Evolutionary conservation across 176 grass and related monocot genomes (phyloP).

Genomic region (Raddia distichophylla): DNA sequence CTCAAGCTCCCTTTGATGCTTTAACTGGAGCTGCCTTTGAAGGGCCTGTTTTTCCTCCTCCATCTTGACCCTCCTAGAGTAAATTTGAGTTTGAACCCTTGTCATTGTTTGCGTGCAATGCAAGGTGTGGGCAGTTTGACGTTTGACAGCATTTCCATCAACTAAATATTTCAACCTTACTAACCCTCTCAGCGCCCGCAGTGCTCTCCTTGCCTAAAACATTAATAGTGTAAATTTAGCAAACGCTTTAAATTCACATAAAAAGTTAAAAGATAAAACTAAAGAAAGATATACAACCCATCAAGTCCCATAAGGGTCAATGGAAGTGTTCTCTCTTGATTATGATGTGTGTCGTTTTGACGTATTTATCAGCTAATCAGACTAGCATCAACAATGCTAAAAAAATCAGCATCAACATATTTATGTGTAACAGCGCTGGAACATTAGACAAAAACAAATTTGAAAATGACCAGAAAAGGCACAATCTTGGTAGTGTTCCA

Average conservation of each 20-base stretch:
- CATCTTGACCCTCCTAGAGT: slow-evolving; percentile 74
- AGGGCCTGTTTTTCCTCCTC: slow-evolving; percentile 85
- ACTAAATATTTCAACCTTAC: slow-evolving; percentile 79
- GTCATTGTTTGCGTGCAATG: slow-evolving; percentile 69
- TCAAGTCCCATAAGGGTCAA: neutral
- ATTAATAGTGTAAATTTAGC: slow-evolving; percentile 22
- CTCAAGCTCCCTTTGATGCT: slow-evolving; percentile 73
- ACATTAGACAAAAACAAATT: slow-evolving; percentile 27
- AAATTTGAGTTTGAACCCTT: slow-evolving; percentile 82
- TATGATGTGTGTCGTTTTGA: neutral
- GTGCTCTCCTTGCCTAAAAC: slow-evolving; percentile 81
- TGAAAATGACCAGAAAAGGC: slow-evolving; percentile 39
- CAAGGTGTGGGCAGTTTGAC: slow-evolving; percentile 75
- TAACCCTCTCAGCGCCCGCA: slow-evolving; percentile 76
- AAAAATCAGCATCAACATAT: slow-evolving; percentile 12
- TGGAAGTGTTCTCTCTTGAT: neutral
- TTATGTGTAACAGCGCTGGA: slow-evolving; percentile 11
- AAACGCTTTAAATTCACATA: neutral
- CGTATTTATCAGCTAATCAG: neutral
- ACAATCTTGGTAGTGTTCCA: slow-evolving; percentile 24
- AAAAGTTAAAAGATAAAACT: slow-evolving; percentile 20
- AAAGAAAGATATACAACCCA: slow-evolving; percentile 12
- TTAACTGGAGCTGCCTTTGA: slow-evolving; percentile 80
- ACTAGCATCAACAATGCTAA: slow-evolving; percentile 2
- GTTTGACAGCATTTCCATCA: slow-evolving; percentile 77